Evolutionary conservation across 371 early-diverging fungal species (phyloP).

Genomic region (Actinomortierella wolfii): DNA sequence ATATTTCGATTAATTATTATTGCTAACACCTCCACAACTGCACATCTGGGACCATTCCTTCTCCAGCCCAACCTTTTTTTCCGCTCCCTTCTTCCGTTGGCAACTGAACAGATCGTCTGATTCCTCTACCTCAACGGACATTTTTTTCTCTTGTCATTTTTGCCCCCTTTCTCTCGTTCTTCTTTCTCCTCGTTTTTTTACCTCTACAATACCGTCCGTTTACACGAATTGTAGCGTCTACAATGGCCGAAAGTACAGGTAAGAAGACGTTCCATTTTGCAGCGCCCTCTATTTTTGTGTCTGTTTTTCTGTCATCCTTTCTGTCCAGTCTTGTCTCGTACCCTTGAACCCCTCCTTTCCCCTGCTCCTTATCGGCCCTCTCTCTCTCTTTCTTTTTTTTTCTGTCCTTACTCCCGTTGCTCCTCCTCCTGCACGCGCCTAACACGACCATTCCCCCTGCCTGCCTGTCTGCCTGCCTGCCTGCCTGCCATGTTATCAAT

Average conservation of each 20-base stretch:
- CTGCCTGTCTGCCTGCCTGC: constrained; percentile 8
- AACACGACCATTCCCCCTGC: constrained; percentile 9
- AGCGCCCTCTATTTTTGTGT: neutral
- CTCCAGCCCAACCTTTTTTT: too few relatives aligned
- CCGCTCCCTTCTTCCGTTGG: too few relatives aligned
- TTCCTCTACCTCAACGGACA: too few relatives aligned
- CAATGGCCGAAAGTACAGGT: constrained; percentile 39
- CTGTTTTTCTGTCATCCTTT: neutral
- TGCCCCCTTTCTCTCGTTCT: neutral
- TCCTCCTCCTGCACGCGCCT: constrained; percentile 2
- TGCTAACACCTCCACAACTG: too few relatives aligned
- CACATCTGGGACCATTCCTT: too few relatives aligned
- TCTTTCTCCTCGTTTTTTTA: too few relatives aligned
- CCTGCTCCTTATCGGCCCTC: neutral
- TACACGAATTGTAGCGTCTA: too few relatives aligned
- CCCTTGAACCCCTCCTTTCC: too few relatives aligned
- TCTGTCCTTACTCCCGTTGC: neutral
- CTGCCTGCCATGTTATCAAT: constrained; percentile 3
- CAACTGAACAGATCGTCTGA: too few relatives aligned
- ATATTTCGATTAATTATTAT: too few relatives aligned
- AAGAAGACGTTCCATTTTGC: constrained; percentile 6
- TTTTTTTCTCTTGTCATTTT: constrained; percentile 1
- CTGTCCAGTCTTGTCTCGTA: neutral
- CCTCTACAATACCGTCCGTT: too few relatives aligned
- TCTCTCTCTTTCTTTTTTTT: constrained; percentile 4